Conservation (phyloP, 2,329 filamentous ascomycete species). For the Dryadomyces sulphureus region DNA sequence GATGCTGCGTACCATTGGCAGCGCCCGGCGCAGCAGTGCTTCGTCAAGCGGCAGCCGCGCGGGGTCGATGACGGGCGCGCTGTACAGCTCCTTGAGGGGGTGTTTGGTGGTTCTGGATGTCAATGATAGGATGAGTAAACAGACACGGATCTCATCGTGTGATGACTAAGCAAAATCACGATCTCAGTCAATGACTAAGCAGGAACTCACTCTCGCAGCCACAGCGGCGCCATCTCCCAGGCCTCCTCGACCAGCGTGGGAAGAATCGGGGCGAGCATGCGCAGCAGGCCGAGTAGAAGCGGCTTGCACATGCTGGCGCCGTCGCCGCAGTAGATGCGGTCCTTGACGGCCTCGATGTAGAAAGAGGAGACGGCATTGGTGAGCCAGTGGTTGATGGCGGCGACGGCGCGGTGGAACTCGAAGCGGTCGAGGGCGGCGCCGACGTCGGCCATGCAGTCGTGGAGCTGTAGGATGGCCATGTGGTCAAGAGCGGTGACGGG, state of each 20-base stretch:
- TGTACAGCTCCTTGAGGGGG: conserved; percentile 34
- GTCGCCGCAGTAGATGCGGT: conserved; percentile 75
- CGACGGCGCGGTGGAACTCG: conserved; percentile 71
- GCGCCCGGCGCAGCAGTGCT: conserved; percentile 23
- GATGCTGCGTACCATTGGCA: conserved; percentile 35
- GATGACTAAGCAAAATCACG: too few relatives aligned
- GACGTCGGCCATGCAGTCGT: conserved; percentile 49
- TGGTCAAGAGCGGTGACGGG: conserved; percentile 50
- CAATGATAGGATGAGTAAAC: conserved; percentile 15
- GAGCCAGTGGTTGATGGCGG: conserved; percentile 65
- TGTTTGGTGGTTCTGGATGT: conserved; percentile 15
- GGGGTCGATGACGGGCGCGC: conserved; percentile 25
- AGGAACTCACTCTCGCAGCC: conserved; percentile 36
- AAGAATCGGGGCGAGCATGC: conserved; percentile 68
- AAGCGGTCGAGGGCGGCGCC: conserved; percentile 50
- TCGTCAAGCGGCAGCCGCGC: conserved; percentile 25
- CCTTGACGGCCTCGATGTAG: conserved; percentile 87
- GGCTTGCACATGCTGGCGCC: conserved; percentile 47
- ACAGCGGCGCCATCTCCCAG: conserved; percentile 60
- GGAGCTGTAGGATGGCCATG: conserved; percentile 64
- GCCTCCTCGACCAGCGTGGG: conserved; percentile 79
- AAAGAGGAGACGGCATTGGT: conserved; percentile 76
- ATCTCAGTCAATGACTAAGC: too few relatives aligned
- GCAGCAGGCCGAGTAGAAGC: conserved; percentile 57
- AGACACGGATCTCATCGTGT: conserved; percentile 21